Evolutionary conservation across 73 alveolate species (phyloP).

Genomic region (Blepharisma stoltei): DNA sequence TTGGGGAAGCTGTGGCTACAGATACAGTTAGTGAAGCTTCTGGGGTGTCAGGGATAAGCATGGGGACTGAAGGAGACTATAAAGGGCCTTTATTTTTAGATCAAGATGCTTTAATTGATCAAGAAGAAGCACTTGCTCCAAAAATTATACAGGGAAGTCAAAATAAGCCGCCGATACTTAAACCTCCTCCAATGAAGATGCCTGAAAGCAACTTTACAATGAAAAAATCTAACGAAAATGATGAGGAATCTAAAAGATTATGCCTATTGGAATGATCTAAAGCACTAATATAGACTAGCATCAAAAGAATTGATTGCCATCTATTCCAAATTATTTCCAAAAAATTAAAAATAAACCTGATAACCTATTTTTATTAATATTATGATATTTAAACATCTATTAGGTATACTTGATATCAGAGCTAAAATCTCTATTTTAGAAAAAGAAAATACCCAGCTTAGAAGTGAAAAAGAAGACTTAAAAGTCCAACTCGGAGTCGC

Average conservation of each 20-base stretch:
- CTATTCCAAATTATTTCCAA: too few species aligned
- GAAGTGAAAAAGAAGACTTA: conserved; percentile 26
- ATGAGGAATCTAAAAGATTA: not conserved
- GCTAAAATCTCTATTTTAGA: conserved; percentile 18
- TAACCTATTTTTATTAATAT: too few species aligned
- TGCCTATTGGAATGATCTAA: too few species aligned
- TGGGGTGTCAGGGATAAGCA: conserved; percentile 18
- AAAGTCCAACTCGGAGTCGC: not conserved
- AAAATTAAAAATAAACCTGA: too few species aligned
- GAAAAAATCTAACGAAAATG: not conserved
- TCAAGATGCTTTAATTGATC: not conserved
- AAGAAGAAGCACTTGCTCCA: not conserved
- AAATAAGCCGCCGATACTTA: not conserved
- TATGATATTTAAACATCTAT: too few species aligned
- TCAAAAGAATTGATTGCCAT: too few species aligned
- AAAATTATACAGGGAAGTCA: conserved; percentile 10
- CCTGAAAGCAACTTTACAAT: not conserved
- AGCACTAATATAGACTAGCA: too few species aligned
- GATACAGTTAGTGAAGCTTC: conserved; percentile 27
- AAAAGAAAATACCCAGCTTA: conserved; percentile 15
- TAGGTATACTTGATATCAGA: not conserved
- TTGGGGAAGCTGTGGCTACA: conserved; percentile 7
- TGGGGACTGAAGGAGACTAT: conserved; percentile 27
- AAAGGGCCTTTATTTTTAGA: not conserved
- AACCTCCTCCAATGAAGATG: not conserved